Evolutionary conservation across 106 monocot genomes (phyloP).

Genomic region (Acorus calamus): DNA sequence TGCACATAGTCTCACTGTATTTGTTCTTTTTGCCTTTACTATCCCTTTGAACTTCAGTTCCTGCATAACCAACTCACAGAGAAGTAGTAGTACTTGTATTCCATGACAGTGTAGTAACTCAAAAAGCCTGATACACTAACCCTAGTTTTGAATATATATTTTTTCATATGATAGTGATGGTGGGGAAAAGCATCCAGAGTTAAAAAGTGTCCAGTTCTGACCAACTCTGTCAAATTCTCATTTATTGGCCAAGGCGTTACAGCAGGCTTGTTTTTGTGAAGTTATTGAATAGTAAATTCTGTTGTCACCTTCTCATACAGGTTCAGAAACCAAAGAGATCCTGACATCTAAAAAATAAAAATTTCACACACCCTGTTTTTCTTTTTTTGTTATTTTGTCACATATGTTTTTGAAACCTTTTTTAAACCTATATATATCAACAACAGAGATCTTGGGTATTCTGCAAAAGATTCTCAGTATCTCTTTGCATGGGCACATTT

Average conservation of each 20-base stretch:
- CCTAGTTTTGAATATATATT: constrained; percentile 2
- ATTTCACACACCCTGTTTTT: too few relatives aligned
- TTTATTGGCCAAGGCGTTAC: constrained; percentile 6
- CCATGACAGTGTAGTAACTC: constrained; percentile 3
- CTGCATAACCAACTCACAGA: constrained; percentile 1
- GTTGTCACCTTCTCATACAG: too few relatives aligned
- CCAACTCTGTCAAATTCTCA: constrained; percentile 10
- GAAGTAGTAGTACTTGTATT: constrained; percentile 8
- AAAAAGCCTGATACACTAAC: constrained; percentile 6
- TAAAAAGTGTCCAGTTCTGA: constrained; percentile 9
- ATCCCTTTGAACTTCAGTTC: not conserved
- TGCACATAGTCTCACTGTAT: not conserved
- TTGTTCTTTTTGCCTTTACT: not conserved
- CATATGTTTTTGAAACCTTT: too few relatives aligned
- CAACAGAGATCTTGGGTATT: too few relatives aligned
- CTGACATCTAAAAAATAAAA: too few relatives aligned
- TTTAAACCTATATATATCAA: too few relatives aligned
- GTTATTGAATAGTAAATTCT: too few relatives aligned
- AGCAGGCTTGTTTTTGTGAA: not conserved
- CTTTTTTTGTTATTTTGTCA: too few relatives aligned
- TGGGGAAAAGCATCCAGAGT: not conserved
- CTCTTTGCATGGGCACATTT: constrained; percentile 20
- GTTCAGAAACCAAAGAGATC: too few relatives aligned
- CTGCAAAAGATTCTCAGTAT: constrained; percentile 13
- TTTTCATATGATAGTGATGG: too few relatives aligned